Percentiles rank a stretch among this genome's conserved stretches.
Conservation (phyloP, 306 rosid species). For the Cicer chorassanicum region DNA sequence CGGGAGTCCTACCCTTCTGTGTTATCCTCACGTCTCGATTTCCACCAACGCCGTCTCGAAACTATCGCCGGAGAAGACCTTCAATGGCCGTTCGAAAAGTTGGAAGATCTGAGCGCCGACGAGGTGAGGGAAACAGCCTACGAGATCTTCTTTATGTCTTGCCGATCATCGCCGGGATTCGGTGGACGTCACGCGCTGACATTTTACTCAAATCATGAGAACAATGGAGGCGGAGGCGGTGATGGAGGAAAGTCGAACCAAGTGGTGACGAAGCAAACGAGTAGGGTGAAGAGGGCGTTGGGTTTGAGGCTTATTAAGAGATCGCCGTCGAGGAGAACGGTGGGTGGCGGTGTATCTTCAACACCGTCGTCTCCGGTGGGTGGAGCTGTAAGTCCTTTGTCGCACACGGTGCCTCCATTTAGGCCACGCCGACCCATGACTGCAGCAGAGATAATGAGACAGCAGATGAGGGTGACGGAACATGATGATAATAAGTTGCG, state of each 20-base stretch:
- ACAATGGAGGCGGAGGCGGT: background rate
- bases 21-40: constrained; percentile 43
- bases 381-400: constrained; percentile 39
- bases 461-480: constrained; percentile 91
- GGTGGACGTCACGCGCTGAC: constrained; percentile 82
- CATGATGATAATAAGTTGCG: constrained; percentile 78
- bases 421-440: constrained; percentile 91
- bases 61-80: constrained; percentile 21
- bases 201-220: constrained; percentile 57
- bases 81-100: constrained; percentile 44
- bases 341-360: constrained; percentile 45
- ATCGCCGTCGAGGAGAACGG: constrained; percentile 72
- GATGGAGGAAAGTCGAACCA: constrained; percentile 45
- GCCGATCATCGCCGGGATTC: constrained; percentile 65
- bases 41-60: constrained; percentile 14
- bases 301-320: constrained; percentile 80
- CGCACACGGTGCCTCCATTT: constrained; percentile 49
- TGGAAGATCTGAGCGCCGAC: constrained; percentile 16
- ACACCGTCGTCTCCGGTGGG: constrained; percentile 57
- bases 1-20: constrained; percentile 66
- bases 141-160: constrained; percentile 56
- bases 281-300: constrained; percentile 74
- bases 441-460: constrained; percentile 95
- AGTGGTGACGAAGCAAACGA: constrained; percentile 66
- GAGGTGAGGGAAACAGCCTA: constrained; percentile 50